phyloP scores from a whole-genome alignment of 805 yeast species.

The Candida fluviatilis region DNA sequence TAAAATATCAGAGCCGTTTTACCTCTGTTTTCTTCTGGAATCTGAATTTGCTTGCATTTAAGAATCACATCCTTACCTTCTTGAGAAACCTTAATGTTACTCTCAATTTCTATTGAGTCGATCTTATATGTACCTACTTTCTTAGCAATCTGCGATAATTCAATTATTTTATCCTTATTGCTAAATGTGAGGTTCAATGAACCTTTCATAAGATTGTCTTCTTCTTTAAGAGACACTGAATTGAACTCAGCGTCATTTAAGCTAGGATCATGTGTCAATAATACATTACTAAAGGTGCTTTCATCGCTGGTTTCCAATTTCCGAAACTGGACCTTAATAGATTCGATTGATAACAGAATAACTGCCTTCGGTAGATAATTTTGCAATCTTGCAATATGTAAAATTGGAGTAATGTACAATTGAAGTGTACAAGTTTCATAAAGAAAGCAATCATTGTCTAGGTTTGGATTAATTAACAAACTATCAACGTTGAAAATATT shows the following conservation, averaged over 20 bases:
- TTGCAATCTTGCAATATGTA: constrained; percentile 8
- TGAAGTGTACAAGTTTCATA: constrained; percentile 19
- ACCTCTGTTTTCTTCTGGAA: not conserved
- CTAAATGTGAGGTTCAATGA: constrained; percentile 5
- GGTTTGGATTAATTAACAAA: constrained; percentile 12
- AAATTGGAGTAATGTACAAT: constrained; percentile 11
- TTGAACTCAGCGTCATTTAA: not conserved
- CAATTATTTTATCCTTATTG: constrained; percentile 14
- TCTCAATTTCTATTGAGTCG: constrained; percentile 12
- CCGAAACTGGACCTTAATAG: constrained; percentile 8
- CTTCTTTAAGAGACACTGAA: constrained; percentile 2
- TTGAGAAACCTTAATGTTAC: constrained; percentile 8
- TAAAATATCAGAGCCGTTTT: not conserved
- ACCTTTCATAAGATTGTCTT: not conserved
- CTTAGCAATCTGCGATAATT: constrained; percentile 16
- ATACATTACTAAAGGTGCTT: not conserved
- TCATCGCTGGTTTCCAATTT: constrained; percentile 2
- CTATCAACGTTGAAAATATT: constrained; percentile 14
- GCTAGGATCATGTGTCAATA: not conserved
- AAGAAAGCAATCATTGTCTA: constrained; percentile 10
- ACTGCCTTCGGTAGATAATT: constrained; percentile 5
- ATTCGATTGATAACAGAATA: constrained; percentile 8
- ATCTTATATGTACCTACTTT: constrained; percentile 22
- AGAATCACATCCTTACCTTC: not conserved
- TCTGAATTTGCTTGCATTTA: not conserved